Percentiles rank a stretch among this genome's conserved stretches.
These are phyloP conservation scores for Phytophthora idaei DNA, from an alignment of 352 stramenopile species.

Conservation along the genomic window DNA sequence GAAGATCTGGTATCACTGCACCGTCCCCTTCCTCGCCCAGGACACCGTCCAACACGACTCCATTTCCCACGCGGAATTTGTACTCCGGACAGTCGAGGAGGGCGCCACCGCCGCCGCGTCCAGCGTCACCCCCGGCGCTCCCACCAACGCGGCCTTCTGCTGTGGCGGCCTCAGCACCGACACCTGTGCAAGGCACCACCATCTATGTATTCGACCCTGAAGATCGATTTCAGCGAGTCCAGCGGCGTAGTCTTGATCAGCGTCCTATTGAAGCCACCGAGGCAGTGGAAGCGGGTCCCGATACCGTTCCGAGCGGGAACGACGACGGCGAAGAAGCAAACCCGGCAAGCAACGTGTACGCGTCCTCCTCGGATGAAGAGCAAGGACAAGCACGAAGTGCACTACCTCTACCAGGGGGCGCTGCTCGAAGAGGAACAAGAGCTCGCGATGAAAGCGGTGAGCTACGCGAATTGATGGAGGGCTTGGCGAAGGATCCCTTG, in stretches of 20 bases:
- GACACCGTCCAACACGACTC: constrained; percentile 12
- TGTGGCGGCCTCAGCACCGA: constrained; percentile 3
- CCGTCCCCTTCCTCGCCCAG: constrained; percentile 20
- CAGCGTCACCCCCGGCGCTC: constrained; percentile 12
- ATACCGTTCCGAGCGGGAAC: constrained; percentile 14
- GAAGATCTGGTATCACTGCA: constrained; percentile 15
- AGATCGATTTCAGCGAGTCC: constrained; percentile 42
- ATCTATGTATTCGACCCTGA: constrained; percentile 58
- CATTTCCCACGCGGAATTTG: not conserved
- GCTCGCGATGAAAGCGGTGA: constrained; percentile 58
- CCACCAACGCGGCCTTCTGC: constrained; percentile 11
- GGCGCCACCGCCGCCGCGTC: constrained; percentile 23
- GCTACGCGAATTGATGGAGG: constrained; percentile 64
- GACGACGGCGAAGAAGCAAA: constrained; percentile 11
- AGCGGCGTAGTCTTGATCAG: constrained; percentile 31
- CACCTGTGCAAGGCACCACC: constrained; percentile 37
- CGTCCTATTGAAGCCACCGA: constrained; percentile 6
- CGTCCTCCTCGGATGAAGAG: constrained; percentile 40
- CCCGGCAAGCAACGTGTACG: constrained; percentile 4
- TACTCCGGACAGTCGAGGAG: constrained; percentile 6
- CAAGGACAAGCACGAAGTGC: constrained; percentile 15
- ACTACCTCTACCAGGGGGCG: constrained; percentile 5
- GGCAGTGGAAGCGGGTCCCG: not conserved
- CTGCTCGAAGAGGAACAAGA: constrained; percentile 15
- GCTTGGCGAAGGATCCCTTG: constrained; percentile 46